phyloP scores from a whole-genome alignment of 2,329 filamentous ascomycete species.

The Aspergillus luchuensis region DNA sequence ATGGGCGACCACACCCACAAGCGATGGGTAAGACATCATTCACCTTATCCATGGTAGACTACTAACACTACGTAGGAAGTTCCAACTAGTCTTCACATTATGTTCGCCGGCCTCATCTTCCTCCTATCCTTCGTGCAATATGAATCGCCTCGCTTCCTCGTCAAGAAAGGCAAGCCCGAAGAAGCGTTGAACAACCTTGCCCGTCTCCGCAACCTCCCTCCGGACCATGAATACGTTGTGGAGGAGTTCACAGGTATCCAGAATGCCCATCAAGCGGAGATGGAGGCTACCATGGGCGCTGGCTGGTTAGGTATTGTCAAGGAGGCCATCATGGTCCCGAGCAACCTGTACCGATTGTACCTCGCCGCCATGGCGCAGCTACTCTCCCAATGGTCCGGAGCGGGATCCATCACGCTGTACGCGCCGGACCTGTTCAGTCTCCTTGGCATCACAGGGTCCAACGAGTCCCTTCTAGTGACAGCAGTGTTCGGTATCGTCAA shows the following conservation, averaged over 20 bases:
- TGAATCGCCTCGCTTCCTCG: constrained; percentile 71
- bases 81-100: constrained; percentile 74
- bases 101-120: constrained; percentile 73
- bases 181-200: constrained; percentile 49
- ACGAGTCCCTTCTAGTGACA: constrained; percentile 71
- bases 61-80: constrained; percentile 44
- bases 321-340: constrained; percentile 67
- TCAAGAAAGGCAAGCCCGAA: constrained; percentile 65
- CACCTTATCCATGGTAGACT: constrained; percentile 20
- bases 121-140: constrained; percentile 67
- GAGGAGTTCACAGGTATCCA: constrained; percentile 67
- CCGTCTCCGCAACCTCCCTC: constrained; percentile 59
- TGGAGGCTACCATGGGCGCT: constrained; percentile 68
- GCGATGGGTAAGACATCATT: constrained; percentile 49
- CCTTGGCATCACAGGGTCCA: constrained; percentile 67
- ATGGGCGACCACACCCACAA: constrained; percentile 47
- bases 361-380: constrained; percentile 70
- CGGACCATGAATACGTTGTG: constrained; percentile 62
- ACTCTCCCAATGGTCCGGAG: constrained; percentile 73
- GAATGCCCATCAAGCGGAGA: constrained; percentile 66
- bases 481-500: constrained; percentile 77
- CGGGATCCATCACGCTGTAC: constrained; percentile 74
- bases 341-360: constrained; percentile 72
- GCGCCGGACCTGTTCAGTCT: constrained; percentile 72
- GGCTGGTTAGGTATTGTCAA: constrained; percentile 66